Percentiles rank a stretch among this genome's conserved stretches.
Evolutionary conservation across 2,329 filamentous ascomycete genomes (phyloP).

Genomic region (Trichoderma polysporum): DNA sequence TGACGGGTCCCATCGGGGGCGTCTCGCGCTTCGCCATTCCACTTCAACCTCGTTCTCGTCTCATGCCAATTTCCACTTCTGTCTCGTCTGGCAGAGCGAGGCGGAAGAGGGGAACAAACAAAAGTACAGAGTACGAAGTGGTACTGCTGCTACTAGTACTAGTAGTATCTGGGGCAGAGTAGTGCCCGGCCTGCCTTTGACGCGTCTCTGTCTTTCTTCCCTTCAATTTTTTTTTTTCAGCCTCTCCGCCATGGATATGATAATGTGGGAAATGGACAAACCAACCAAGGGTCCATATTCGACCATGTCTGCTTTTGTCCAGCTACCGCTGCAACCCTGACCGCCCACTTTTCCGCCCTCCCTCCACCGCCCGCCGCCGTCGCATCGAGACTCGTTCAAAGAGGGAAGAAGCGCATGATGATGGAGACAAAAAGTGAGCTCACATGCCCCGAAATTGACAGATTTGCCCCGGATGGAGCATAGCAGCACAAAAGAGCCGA

Average conservation of each 20-base stretch:
- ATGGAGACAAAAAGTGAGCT: background rate
- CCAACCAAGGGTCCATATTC: background rate
- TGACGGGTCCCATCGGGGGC: background rate
- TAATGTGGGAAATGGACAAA: background rate
- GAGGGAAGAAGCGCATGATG: background rate
- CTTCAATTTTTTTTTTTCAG: background rate
- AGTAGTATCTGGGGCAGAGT: background rate
- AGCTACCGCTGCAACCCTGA: background rate
- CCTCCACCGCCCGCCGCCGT: constrained; percentile 7
- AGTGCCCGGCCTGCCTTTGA: background rate
- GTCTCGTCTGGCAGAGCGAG: background rate
- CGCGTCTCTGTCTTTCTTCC: background rate
- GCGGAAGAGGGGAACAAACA: background rate
- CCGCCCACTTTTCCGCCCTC: background rate
- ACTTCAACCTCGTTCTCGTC: background rate
- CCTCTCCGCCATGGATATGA: background rate
- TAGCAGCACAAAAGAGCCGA: background rate
- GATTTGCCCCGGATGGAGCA: background rate
- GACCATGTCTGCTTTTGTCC: constrained; percentile 5
- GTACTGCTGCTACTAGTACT: too few relatives aligned
- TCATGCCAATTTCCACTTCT: background rate
- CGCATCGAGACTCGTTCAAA: constrained; percentile 2
- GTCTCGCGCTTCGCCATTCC: background rate
- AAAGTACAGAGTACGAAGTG: too few relatives aligned
- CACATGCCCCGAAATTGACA: too few relatives aligned